Evolutionary conservation across 306 rosid genomes (phyloP).

Genomic region (Cucurbita pepo): DNA sequence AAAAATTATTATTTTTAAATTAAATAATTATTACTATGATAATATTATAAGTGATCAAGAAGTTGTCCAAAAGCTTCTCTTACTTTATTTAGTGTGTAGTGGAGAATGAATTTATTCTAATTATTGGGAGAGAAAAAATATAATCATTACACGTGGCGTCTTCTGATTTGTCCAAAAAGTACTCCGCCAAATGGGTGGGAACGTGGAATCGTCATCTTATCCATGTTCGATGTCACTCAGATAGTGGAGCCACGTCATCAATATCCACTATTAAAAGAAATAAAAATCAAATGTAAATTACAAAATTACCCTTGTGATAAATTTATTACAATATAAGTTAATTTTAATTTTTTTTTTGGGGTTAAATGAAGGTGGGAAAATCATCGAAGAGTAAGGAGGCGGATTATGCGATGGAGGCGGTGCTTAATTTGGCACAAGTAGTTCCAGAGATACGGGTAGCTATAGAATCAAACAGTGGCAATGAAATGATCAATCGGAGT

Average conservation of each 20-base stretch:
- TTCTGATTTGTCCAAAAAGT: neutral
- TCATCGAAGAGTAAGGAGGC: constrained; percentile 35
- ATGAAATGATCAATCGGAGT: constrained; percentile 18
- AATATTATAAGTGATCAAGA: neutral
- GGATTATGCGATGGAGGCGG: constrained; percentile 40
- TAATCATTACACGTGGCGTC: neutral
- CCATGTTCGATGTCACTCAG: neutral
- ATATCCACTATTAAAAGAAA: neutral
- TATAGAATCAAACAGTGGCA: constrained; percentile 10
- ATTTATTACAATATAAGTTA: too few relatives aligned
- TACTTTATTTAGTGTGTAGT: neutral
- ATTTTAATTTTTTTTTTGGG: too few relatives aligned
- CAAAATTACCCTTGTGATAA: too few relatives aligned
- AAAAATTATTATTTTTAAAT: too few relatives aligned
- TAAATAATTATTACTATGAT: neutral
- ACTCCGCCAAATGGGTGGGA: too few relatives aligned
- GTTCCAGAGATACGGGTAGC: constrained; percentile 50
- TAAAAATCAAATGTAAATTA: too few relatives aligned
- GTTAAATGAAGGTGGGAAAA: constrained; percentile 43
- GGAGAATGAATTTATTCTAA: neutral
- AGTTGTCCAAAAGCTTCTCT: neutral
- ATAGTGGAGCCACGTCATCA: neutral
- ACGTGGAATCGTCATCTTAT: too few relatives aligned
- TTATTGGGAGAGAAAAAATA: neutral
- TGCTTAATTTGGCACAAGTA: constrained; percentile 23